A percentile compares a stretch with the other conserved stretches of the same genome.
Evolutionary conservation across 257 asterid genomes (phyloP).

Genomic region (Solanum appendiculatum): DNA sequence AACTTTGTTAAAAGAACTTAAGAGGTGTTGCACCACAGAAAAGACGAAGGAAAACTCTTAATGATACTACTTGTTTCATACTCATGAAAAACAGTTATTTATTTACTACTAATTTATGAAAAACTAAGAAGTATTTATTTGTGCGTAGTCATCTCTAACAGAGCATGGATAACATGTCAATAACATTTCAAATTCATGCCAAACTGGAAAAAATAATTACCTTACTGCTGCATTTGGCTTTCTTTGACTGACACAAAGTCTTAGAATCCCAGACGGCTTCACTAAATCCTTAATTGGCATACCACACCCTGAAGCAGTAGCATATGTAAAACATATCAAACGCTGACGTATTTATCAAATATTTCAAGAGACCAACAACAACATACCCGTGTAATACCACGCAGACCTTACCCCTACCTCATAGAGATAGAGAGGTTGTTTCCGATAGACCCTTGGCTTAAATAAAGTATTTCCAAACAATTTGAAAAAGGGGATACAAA

Average conservation of each 20-base stretch:
- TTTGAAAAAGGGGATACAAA: not conserved
- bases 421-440: not conserved
- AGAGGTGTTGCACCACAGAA: not conserved
- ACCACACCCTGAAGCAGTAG: constrained; percentile 45
- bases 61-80: not conserved
- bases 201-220: constrained; percentile 20
- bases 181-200: not conserved
- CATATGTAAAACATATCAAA: not conserved
- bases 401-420: not conserved
- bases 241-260: constrained; percentile 49
- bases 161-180: not conserved
- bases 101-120: not conserved
- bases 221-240: constrained; percentile 66
- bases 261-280: constrained; percentile 51
- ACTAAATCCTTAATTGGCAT: constrained; percentile 43
- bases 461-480: not conserved
- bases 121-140: not conserved
- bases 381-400: not conserved
- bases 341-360: not conserved
- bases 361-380: not conserved
- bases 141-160: not conserved
- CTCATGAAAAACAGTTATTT: not conserved
- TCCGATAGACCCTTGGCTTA: not conserved
- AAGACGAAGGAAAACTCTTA: not conserved
- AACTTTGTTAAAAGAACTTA: not conserved